Evolutionary conservation across 768 basidiomycete genomes (phyloP), one percentile per base, ranked within the genome.

Genomic region (Sistotremastrum suecicum): DNA sequence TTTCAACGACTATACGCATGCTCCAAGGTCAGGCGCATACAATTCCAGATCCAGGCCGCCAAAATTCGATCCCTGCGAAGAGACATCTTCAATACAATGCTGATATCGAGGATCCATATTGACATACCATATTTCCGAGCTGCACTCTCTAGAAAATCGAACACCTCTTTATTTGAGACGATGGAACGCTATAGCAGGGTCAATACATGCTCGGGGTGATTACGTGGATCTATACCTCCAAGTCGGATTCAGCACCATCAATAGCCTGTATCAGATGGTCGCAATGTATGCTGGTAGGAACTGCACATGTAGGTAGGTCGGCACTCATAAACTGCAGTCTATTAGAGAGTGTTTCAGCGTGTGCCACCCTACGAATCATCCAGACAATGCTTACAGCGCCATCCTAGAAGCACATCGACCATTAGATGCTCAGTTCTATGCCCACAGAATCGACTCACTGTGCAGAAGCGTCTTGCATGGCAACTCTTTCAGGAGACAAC

Each of bases 241-340:
- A 66, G 58, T 99, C 95, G 3, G 75, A 63, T 37, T 81, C 74
- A 3, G 92, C 95, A 3, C 94, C 94, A 45, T 82, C 75, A n/a
- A 74, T 69, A 11, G 95, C 95, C 62, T 91, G 89, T 48, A 99
- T 97, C 39, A 99, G 72, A 64, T 99, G 95, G 58, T 99, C 95
- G 56, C 95, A 99, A 62, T 99, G 95, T 51, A 99, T 95, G 51
- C 85, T 87, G 5, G 82, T 75, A 33, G 85, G 85, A 1, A 97
- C 94, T 10, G 86, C 85, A 56, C 82, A 85, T 50, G 73, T 72
- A 29, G 77, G 63, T 44, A 95, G 75, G 12, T 88, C 89, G 47
- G 92, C 92, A 44, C 92, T 94, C 88, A 95, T 97, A 65, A 98
- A 99, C 65, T 99, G 95, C 48, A 99, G 65, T 49, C 92, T 81